Base-by-base conservation (phyloP, 2,329 filamentous ascomycete genomes). In the Beauveria brongniartii region DNA sequence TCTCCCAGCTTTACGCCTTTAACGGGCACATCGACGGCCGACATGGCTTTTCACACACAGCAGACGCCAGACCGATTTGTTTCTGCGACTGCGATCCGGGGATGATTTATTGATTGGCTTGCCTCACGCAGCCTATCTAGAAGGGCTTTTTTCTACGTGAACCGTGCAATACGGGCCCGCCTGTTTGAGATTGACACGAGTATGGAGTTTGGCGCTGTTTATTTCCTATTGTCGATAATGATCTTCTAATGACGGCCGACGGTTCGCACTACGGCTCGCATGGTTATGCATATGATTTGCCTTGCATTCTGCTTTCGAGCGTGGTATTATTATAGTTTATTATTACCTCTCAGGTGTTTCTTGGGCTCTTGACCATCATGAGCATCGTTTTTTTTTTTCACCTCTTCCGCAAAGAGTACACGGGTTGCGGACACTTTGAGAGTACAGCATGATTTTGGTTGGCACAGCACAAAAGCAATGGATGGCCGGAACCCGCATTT, bases 51-150 rank as follows among this genome's bases (percentile, higher is more conserved):
- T 47, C 69, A 75, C 63, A 66, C 69, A 61, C 74, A 78, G 64
- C 74, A 74, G 62, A 65, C 75, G 65, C 72, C 59, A 66, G 55
- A 63, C 70, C 43, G 77, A 80, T 62, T 78, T 69, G 77, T 82
- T 71, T 67, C 78, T 59, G 73, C 78, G 50, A 78, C 80, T 69
- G 80, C 80, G 47, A 84, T 77, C 61, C 71, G 72, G 61, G 73
- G 75, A 58, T 77, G 34, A 37, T 37, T 37, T 3, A 37, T 37
- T 6, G 34, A 37, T 16, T 37, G 14, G 5, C 14, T 16, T 6
- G 14, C 14, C 34, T 37, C 34, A 16, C 34, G 4, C 12, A 5
- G 5, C 34, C 34, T 16, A 16, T 37, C 34, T 34, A 14, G 34
- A 5, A 14, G 34, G 34, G 14, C 12, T 37, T 16, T 5, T 37